Percentiles rank a stretch among this genome's conserved stretches.
Conservation (phyloP, 176 grass and related monocot genomes). For the Avena atlantica region DNA sequence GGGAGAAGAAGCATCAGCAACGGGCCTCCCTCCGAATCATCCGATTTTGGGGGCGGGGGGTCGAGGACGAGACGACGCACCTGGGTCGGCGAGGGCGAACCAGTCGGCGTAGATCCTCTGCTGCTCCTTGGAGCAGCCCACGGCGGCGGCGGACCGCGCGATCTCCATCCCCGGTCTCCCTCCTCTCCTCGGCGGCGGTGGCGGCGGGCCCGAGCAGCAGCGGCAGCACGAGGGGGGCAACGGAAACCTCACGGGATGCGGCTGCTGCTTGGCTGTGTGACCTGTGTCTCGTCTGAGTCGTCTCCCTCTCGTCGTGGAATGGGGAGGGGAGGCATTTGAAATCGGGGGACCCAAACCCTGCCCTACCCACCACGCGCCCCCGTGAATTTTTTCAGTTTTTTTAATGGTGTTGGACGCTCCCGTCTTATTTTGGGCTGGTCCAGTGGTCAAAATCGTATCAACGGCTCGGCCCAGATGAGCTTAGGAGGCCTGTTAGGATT, state of each 20-base stretch:
- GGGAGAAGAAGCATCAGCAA: background rate
- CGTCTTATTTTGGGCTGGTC: background rate
- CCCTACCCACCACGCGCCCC: constrained; percentile 30
- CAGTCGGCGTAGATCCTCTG: constrained; percentile 83
- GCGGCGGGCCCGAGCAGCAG: constrained; percentile 7
- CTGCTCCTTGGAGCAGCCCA: constrained; percentile 69
- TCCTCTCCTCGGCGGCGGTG: background rate
- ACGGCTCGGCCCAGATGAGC: background rate
- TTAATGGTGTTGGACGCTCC: constrained; percentile 27
- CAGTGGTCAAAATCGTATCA: background rate
- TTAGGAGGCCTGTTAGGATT: background rate
- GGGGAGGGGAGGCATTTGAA: constrained; percentile 44
- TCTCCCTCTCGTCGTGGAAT: constrained; percentile 32
- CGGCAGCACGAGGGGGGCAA: constrained; percentile 4
- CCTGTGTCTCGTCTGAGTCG: background rate
- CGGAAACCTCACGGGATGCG: constrained; percentile 33
- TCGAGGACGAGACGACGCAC: constrained; percentile 25
- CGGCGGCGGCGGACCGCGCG: constrained; percentile 35
- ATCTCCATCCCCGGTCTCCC: constrained; percentile 63
- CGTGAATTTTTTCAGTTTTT: constrained; percentile 39
- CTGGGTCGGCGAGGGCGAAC: constrained; percentile 80
- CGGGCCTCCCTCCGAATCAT: background rate
- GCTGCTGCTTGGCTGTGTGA: background rate
- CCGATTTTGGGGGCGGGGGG: background rate
- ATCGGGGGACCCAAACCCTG: constrained; percentile 26